Conservation (phyloP, 2,329 filamentous ascomycete genomes). For the Neonectria faginata region DNA sequence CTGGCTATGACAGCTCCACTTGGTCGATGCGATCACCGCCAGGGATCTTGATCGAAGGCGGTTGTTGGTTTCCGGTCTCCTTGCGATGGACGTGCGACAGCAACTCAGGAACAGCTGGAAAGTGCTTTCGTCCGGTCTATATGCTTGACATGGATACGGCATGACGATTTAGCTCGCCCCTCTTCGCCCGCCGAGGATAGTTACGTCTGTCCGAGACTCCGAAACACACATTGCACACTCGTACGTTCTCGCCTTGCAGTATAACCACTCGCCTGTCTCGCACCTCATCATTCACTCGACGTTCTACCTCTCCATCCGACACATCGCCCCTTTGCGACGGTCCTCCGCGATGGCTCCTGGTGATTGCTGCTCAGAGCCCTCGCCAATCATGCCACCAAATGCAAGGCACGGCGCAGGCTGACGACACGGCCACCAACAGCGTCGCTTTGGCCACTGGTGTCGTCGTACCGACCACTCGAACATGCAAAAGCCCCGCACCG, state of each 20-base stretch:
- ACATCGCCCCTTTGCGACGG: conserved; percentile 25
- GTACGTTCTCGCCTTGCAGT: too few relatives aligned
- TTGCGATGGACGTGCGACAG: conserved; percentile 11
- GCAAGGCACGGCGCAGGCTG: conserved; percentile 47
- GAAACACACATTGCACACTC: too few relatives aligned
- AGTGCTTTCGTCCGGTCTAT: neutral
- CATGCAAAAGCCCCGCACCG: conserved; percentile 38
- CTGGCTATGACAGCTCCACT: conserved; percentile 44
- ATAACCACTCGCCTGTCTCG: too few relatives aligned
- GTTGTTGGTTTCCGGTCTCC: conserved; percentile 6
- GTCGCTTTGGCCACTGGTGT: conserved; percentile 29
- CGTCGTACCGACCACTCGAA: conserved; percentile 20
- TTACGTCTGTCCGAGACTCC: too few relatives aligned
- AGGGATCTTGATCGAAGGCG: conserved; percentile 35
- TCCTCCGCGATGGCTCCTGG: conserved; percentile 38
- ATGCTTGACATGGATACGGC: neutral
- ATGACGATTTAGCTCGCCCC: neutral
- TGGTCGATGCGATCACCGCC: conserved; percentile 36
- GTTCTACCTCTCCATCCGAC: neutral
- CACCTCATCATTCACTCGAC: neutral
- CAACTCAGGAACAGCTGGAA: conserved; percentile 3
- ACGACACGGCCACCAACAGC: conserved; percentile 41
- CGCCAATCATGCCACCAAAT: conserved; percentile 46
- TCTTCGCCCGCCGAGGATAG: too few relatives aligned
- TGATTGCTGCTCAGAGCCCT: conserved; percentile 37